Conservation (phyloP, 129 eudicot species). For the Ambrosia artemisiifolia region DNA sequence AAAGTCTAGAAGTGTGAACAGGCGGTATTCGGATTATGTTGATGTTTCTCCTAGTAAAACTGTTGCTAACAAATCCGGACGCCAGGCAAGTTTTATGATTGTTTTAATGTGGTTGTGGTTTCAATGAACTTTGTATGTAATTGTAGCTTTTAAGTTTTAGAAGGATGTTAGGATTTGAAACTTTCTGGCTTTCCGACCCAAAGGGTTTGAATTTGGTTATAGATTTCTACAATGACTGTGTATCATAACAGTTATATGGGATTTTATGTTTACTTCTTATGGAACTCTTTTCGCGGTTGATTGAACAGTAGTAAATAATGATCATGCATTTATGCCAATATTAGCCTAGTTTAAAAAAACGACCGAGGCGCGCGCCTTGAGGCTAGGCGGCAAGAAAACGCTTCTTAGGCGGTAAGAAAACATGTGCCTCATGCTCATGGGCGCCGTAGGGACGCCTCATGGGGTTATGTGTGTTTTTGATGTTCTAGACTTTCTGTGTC, state of each 20-base stretch:
- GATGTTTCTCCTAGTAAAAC: slow-evolving; percentile 50
- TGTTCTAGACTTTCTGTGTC: too few species aligned
- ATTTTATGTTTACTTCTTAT: not conserved
- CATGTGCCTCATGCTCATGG: too few species aligned
- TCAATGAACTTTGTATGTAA: not conserved
- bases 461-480: too few species aligned
- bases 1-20: slow-evolving; percentile 60
- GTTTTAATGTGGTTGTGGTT: not conserved
- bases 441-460: too few species aligned
- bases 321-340: not conserved
- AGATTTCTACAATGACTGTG: not conserved
- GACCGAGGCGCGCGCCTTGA: too few species aligned
- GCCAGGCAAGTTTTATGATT: slow-evolving; percentile 26
- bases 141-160: not conserved
- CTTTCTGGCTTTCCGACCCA: not conserved
- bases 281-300: slow-evolving; percentile 6
- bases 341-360: not conserved
- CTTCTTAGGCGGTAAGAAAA: not conserved
- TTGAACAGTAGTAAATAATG: not conserved
- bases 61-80: slow-evolving; percentile 36
- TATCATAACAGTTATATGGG: not conserved
- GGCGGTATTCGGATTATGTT: slow-evolving; percentile 34
- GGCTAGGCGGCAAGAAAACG: not conserved
- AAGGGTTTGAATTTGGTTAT: not conserved
- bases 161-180: not conserved